Conservation (phyloP, 352 stramenopile genomes). For the Phytophthora hybrid region DNA sequence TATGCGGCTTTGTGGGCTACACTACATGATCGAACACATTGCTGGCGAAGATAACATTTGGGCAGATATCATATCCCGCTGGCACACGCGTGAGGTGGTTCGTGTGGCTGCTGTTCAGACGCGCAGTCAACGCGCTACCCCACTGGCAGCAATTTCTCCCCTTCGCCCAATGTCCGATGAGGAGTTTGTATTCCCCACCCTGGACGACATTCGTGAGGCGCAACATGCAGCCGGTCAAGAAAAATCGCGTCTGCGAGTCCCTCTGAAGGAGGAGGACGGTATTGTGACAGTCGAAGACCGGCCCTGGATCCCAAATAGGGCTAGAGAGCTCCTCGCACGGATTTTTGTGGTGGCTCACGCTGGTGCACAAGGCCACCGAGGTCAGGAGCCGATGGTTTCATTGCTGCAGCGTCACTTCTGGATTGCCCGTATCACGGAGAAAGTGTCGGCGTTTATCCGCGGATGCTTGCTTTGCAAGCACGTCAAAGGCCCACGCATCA, state of each 20-base stretch:
- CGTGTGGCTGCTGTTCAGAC: conserved; percentile 14
- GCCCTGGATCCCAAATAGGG: conserved; percentile 5
- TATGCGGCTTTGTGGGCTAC: conserved; percentile 2
- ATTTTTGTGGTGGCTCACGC: conserved; percentile 20
- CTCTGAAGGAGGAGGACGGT: conserved; percentile 12
- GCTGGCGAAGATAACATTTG: conserved; percentile 13
- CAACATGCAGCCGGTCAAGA: background rate
- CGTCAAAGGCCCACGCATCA: conserved; percentile 6
- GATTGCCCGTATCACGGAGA: background rate
- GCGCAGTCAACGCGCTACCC: background rate
- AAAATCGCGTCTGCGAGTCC: background rate
- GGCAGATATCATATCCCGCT: conserved; percentile 17
- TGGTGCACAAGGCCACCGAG: conserved; percentile 19
- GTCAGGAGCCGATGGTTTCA: background rate
- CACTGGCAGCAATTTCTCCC: background rate
- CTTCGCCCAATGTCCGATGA: conserved; percentile 1
- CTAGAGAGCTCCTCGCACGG: conserved; percentile 14
- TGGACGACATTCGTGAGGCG: conserved; percentile 2
- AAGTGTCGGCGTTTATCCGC: conserved; percentile 1
- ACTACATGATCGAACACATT: conserved; percentile 36
- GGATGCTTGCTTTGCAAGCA: conserved; percentile 24
- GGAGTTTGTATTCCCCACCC: conserved; percentile 3
- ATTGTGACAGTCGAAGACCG: background rate
- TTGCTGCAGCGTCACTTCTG: conserved; percentile 7
- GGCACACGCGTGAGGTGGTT: conserved; percentile 2